These are phyloP conservation scores for Teratosphaeria viscida DNA, from an alignment of 2,329 filamentous ascomycete species.

Conservation along the genomic window DNA sequence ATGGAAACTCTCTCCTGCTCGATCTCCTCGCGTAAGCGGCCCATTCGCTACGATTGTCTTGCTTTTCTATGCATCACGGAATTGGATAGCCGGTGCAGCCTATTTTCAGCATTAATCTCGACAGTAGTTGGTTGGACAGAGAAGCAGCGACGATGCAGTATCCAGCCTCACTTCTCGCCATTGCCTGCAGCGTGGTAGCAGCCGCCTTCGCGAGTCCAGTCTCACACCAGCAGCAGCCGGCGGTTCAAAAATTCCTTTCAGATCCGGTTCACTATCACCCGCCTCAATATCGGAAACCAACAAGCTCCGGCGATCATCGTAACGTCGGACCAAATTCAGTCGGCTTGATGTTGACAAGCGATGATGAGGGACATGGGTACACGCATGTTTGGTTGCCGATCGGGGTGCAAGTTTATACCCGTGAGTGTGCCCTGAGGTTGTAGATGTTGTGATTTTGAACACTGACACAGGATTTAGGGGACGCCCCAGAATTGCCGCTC, in stretches of 20 bases:
- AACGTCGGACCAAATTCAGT: constrained; percentile 18
- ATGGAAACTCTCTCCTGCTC: neutral
- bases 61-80: neutral
- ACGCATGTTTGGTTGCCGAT: constrained; percentile 23
- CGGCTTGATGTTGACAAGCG: constrained; percentile 20
- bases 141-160: neutral
- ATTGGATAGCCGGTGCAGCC: neutral
- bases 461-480: constrained; percentile 10
- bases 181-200: neutral
- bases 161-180: neutral
- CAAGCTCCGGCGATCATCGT: neutral
- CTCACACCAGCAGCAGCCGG: neutral
- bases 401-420: constrained; percentile 15
- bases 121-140: neutral
- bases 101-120: neutral
- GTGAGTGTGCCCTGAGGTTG: constrained; percentile 9
- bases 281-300: neutral
- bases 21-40: neutral
- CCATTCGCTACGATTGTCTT: neutral
- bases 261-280: neutral
- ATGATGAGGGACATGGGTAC: constrained; percentile 7
- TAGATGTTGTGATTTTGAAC: neutral
- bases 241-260: neutral
- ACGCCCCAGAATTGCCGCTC: constrained; percentile 17
- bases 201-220: neutral